Conservation (phyloP, 1,284 basidiomycete species). For the Naganishia liquefaciens region DNA sequence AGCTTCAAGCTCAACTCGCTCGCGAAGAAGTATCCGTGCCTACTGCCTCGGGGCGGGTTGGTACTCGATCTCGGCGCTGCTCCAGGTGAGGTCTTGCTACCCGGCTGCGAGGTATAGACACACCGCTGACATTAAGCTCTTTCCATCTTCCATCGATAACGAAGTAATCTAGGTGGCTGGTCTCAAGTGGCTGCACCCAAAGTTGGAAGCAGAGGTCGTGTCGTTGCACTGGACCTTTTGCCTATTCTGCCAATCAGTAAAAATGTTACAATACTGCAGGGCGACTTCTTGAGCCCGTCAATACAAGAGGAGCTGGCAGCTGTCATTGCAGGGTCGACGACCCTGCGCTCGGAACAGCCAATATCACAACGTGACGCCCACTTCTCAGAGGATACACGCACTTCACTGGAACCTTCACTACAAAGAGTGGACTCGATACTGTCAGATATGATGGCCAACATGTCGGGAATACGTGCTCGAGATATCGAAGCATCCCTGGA, state of each 20-base stretch:
- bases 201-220: constrained; percentile 29
- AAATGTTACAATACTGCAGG: constrained; percentile 65
- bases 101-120: not conserved
- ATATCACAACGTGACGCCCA: not conserved
- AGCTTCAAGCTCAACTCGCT: constrained; percentile 71
- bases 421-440: constrained; percentile 51
- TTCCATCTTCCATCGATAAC: not conserved
- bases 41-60: constrained; percentile 58
- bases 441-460: constrained; percentile 56
- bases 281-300: constrained; percentile 69
- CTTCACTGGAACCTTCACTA: not conserved
- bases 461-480: constrained; percentile 49
- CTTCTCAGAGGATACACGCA: not conserved
- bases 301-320: constrained; percentile 58
- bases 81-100: constrained; percentile 57
- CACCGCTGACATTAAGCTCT: not conserved
- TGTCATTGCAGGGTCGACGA: not conserved
- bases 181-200: constrained; percentile 69
- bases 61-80: constrained; percentile 83
- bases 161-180: constrained; percentile 64
- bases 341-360: not conserved
- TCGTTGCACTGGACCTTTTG: constrained; percentile 29
- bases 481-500: constrained; percentile 50
- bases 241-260: constrained; percentile 18
- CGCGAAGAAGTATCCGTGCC: constrained; percentile 46